Evolutionary conservation across 495 filamentous ascomycete genomes (phyloP).

Genomic region (Schizothecium vesticola): DNA sequence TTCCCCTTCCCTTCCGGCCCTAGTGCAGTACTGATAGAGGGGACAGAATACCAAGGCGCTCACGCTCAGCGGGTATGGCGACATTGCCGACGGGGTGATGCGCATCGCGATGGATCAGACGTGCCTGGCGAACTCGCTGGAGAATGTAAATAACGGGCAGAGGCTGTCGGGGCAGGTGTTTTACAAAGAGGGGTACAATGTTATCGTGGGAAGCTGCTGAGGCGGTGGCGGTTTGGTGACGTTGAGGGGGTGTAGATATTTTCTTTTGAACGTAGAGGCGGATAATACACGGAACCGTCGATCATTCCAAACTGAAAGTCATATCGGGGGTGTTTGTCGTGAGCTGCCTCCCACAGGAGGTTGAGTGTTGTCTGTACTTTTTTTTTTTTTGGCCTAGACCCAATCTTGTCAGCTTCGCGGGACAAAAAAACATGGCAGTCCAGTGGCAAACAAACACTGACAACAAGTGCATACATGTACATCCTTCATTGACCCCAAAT

Average conservation of each 20-base stretch:
- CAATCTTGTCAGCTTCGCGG: neutral
- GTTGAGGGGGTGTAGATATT: neutral
- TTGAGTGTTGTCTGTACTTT: neutral
- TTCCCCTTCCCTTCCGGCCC: neutral
- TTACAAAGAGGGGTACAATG: constrained; percentile 2
- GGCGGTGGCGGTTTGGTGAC: neutral
- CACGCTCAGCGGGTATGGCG: neutral
- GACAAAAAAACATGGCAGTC: neutral
- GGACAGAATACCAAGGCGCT: neutral
- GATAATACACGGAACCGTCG: neutral
- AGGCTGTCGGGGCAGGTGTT: neutral
- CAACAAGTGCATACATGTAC: neutral
- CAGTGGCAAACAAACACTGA: neutral
- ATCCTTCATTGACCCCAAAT: neutral
- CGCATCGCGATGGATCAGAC: neutral
- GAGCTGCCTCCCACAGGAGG: neutral
- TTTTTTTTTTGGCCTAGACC: neutral
- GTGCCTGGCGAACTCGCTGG: neutral
- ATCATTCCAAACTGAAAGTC: neutral
- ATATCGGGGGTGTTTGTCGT: neutral
- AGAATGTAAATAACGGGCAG: neutral
- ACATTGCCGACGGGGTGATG: neutral
- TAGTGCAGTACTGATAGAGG: neutral
- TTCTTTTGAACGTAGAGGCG: neutral
- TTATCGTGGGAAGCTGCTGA: neutral